Evolutionary conservation across 2,329 filamentous ascomycete genomes (phyloP), one percentile per base, ranked within the genome.

Genomic region (Beauveria sp.): DNA sequence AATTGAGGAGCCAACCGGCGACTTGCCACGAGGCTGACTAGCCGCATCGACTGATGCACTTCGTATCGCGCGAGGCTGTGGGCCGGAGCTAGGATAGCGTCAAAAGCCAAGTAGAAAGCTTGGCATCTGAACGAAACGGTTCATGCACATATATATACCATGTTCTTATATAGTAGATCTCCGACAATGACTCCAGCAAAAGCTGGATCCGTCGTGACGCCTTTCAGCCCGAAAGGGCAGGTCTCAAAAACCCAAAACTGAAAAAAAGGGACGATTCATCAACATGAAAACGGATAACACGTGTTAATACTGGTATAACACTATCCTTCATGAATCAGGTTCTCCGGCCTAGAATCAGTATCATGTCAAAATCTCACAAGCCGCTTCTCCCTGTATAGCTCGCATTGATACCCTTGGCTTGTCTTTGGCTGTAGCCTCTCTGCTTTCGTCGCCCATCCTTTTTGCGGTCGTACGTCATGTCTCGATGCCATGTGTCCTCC

Each of bases 11-110:
- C 34, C 34, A 38, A 38, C 34, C 12, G 34, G 14, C 5, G 34
- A 38, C 34, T 38, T 16, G 26, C 16, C 18, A 56, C 53, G 43
- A 57, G 54, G 54, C 55, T 58, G 45, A 50, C 45, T 58, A 52
- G 57, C 42, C 10, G 30, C 56, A 50, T 58, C 45, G 43, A 58
- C n/a, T 22, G 52, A 28, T 45, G 53, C 43, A 49, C 34, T 38
- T 47, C 43, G 54, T 38, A 14, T 38, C 30, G 24, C 42, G 55
- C 46, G n/a, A 59, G 56, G 56, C 56, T 59, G 24, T 10, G 46
- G 47, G 38, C 57, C 57, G 43, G 10, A 34, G 34, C 34, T 50
- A 47, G 56, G 28, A 59, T 59, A 59, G 57, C 57, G 57, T 59
- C 38, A 43, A 28, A 59, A 45, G 46, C 38, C 57, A 45, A 52